Evolutionary conservation across 495 filamentous ascomycete species (phyloP), one percentile per base, ranked within the genome.

Genomic region (Aspergillus panamensis): DNA sequence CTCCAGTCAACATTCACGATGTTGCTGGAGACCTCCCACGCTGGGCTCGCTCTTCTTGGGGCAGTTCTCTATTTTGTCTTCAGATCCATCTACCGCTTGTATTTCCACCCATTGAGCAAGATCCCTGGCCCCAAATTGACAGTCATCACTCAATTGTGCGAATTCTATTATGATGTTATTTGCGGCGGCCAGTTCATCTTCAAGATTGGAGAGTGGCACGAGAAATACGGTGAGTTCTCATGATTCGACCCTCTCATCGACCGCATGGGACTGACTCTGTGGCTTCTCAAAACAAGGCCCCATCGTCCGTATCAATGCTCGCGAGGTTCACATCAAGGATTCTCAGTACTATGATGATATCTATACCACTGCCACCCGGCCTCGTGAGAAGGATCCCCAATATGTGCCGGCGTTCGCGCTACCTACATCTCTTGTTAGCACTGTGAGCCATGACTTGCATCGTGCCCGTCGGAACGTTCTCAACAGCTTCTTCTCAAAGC

Each of bases 401-500:
- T 66, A 66, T 17, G 64, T 69, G 8, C 53, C 67, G 3, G 55
- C 59, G 3, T 72, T 65, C 16, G 65, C 61, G 8, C 52, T 62
- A 0, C 60, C 62, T 1, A 16, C 49, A 14, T 72, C 74, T 0
- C 74, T 69, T 8, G 77, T 82, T 50, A 67, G 69, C 16, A 83
- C 82, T 3, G 62, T 77, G 16, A 29, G 58, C 43, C 73, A 77
- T 51, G 72, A 78, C 14, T 65, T 75, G 16, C 81, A 84, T 61
- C 69, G 73, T 6, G 48, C 68, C 19, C 72, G 82, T 7, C 79
- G 80, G 17, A 63, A 51, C n/a, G 70, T 76, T 1, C 35, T 82
- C n/a, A 76, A 61, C 42, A 74, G 66, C 19, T 81, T 79, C 65
- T 83, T 85, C 69, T 83, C 80, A 12, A 84, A 77, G 39, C 63